Conservation (phyloP, 2,329 filamentous ascomycete genomes). For the Talaromyces marneffei region DNA sequence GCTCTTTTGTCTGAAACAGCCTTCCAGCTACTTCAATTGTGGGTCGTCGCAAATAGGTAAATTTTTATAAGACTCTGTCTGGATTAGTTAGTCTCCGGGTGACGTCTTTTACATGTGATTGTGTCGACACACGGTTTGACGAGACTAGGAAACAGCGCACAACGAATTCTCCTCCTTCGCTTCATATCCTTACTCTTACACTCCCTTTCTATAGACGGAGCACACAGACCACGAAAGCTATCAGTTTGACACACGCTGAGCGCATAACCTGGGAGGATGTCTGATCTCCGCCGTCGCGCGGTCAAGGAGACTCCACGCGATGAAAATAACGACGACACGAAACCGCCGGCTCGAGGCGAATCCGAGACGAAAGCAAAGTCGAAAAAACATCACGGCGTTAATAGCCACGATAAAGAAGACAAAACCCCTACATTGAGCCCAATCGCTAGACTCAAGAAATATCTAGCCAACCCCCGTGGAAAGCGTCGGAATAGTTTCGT, state of each 20-base stretch:
- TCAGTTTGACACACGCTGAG: not conserved
- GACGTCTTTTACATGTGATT: constrained; percentile 15
- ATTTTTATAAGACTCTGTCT: not conserved
- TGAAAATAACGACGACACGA: constrained; percentile 15
- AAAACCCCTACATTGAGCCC: constrained; percentile 26
- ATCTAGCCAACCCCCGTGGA: constrained; percentile 36
- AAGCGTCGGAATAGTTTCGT: constrained; percentile 76
- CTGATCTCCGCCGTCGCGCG: constrained; percentile 40
- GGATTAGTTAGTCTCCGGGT: not conserved
- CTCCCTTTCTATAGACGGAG: not conserved
- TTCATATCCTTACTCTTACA: not conserved
- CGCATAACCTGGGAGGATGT: constrained; percentile 21
- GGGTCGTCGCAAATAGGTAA: not conserved
- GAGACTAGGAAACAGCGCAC: not conserved
- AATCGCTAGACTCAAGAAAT: constrained; percentile 24
- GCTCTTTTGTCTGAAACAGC: not conserved
- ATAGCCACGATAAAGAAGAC: not conserved
- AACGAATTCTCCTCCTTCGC: not conserved
- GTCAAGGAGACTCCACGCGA: constrained; percentile 26
- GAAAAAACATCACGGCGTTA: not conserved
- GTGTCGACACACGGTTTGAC: not conserved
- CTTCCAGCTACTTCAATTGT: not conserved
- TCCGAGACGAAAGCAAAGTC: constrained; percentile 9
- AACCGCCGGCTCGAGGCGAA: not conserved
- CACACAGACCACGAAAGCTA: not conserved